Base-by-base conservation (phyloP, 2,329 filamentous ascomycete species). In the Aschersonia sp. region DNA sequence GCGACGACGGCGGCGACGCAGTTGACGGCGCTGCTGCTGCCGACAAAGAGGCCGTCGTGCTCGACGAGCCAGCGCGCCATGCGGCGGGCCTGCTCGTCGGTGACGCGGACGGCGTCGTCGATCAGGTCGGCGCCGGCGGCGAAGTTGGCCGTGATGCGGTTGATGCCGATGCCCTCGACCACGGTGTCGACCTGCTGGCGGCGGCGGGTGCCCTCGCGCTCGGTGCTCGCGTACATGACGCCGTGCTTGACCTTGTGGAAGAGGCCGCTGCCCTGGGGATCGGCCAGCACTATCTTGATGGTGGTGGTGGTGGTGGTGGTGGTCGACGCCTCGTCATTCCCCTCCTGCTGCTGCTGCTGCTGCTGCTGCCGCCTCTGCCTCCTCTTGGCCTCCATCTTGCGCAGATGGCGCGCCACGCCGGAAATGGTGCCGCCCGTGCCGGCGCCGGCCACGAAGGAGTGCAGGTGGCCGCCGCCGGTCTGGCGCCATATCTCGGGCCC, bases 61-160 rank as follows among this genome's bases (percentile, higher is more conserved):
- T 97, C 89, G 7, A 96, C 90, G 41, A 98, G 68, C 87, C 88
- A 97, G 52, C 87, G 74, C n/a, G 90, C 92, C 92, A 98, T 98
- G 47, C 75, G 76, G 61, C 86, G 80, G 10, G 92, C 92, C 69
- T 98, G 89, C 45, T 80, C 78, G 63, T 98, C 94, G 3, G 79
- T 86, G 11, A 98, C 87, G 50, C 82, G 78, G 39, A 97, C 80
- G 3, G 92, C 90, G 65, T 96, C 88, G 62, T 96, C 87, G 47
- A 98, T 78, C 48, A 96, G 66, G 58, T 90, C 82, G 54, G 87
- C 74, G 0, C 90, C 92, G 31, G 81, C 83, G 61, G 95, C 86
- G 54, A 98, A 92, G 63, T 97, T 98, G 47, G 80, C 77, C 1
- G 92, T 98, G n/a, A 95, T 74, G 2, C 92, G 81, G 61, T 95